Percentiles rank a stretch among this genome's conserved stretches.
Conservation (phyloP, 192 early-diverging fungal genomes). For the Phlyctochytrium arcticum region DNA sequence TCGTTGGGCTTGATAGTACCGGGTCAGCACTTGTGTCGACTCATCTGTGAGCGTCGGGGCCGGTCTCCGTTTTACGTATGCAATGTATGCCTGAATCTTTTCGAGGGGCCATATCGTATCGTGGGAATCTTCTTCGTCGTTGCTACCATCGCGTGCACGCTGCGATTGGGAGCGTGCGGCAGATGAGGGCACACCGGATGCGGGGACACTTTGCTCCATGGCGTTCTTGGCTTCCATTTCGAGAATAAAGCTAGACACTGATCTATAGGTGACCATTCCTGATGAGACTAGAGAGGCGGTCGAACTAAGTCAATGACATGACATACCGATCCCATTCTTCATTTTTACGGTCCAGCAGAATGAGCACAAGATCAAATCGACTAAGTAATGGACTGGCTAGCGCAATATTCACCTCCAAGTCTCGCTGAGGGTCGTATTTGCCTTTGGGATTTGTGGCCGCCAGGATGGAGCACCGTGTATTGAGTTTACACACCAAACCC, state of each 20-base stretch:
- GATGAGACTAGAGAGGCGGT: constrained; percentile 34
- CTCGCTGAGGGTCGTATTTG: constrained; percentile 59
- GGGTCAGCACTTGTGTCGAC: constrained; percentile 57
- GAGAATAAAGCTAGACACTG: constrained; percentile 42
- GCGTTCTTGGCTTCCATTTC: constrained; percentile 13
- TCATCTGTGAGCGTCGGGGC: constrained; percentile 56
- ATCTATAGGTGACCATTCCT: constrained; percentile 13
- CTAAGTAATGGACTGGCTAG: constrained; percentile 63
- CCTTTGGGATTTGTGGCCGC: constrained; percentile 78
- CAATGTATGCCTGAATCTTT: constrained; percentile 65
- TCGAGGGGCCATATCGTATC: constrained; percentile 57
- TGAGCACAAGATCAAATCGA: constrained; percentile 70
- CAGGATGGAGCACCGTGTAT: constrained; percentile 73
- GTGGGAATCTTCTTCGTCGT: neutral
- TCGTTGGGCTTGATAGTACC: constrained; percentile 71
- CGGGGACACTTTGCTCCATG: no score
- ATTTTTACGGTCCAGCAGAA: constrained; percentile 64
- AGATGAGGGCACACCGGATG: no score
- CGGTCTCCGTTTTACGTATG: constrained; percentile 50
- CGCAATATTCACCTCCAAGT: constrained; percentile 64
- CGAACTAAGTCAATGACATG: constrained; percentile 86
- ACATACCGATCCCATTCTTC: constrained; percentile 63
- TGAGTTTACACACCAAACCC: constrained; percentile 76
- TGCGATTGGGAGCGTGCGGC: neutral
- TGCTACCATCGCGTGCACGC: constrained; percentile 46